Percentiles rank a stretch among this genome's conserved stretches.
phyloP scores from a whole-genome alignment of 768 basidiomycete species.

The Cystobasidium onofrii region DNA sequence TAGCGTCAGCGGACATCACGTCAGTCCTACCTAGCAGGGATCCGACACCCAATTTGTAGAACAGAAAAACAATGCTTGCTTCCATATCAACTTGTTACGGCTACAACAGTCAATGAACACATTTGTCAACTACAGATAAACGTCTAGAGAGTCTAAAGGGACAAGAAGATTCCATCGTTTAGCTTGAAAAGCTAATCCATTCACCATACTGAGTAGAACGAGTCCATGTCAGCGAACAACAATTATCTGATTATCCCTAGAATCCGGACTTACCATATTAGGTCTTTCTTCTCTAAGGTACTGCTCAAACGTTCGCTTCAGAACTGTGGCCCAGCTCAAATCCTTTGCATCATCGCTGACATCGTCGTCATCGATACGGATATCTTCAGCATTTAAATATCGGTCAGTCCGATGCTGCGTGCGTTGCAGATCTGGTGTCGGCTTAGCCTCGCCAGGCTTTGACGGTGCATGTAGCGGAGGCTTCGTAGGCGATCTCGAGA shows the following conservation, averaged over 20 bases:
- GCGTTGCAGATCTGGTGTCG: background rate
- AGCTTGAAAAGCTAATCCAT: background rate
- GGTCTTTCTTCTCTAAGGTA: conserved; percentile 84
- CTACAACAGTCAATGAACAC: background rate
- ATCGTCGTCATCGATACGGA: conserved; percentile 40
- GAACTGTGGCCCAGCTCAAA: conserved; percentile 81
- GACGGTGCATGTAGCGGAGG: conserved; percentile 26
- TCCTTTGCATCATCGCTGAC: conserved; percentile 66
- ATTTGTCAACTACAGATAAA: background rate
- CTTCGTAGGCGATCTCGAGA: background rate
- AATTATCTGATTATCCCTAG: background rate
- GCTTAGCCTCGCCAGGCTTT: conserved; percentile 39
- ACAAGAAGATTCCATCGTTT: background rate
- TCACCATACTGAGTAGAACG: conserved; percentile 9
- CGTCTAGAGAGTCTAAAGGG: background rate
- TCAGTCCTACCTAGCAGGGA: background rate
- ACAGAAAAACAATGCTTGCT: background rate
- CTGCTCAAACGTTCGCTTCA: conserved; percentile 90
- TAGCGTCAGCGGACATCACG: background rate
- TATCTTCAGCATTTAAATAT: conserved; percentile 24
- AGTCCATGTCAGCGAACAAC: background rate
- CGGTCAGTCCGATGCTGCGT: background rate
- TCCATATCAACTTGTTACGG: background rate
- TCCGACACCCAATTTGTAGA: background rate
- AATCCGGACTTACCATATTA: conserved; percentile 55